Base-by-base conservation (phyloP, 78 protist genomes). In the Dictyostelium firmibasis region DNA sequence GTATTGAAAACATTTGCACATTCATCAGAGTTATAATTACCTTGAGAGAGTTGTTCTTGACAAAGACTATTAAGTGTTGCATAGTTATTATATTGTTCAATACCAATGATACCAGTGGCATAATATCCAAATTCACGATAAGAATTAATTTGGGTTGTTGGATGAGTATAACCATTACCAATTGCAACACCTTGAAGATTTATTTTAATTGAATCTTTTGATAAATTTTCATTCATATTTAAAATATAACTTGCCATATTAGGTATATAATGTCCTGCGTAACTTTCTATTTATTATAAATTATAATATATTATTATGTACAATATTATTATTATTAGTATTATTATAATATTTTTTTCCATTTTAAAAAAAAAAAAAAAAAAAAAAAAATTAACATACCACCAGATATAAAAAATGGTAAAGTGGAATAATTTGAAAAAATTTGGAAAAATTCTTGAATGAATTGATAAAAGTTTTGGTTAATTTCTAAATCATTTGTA, bases 131-230 rank as follows among this genome's bases (percentile, higher is more conserved):
- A 27, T 33, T 35, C 41, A 16, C 67, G 9, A 84, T 89, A 89
- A 18, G 88, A 81, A n/a, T 60, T 77, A 35, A 79, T 79, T 67
- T 89, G 87, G 11, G 38, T 35, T 29, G 83, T 31, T 81, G 94
- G 94, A 44, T 89, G 87, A 36, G 94, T 89, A 72, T 77, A 89
- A 47, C 94, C 94, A 33, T 89, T 89, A 50, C 94, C 94, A 79
- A 89, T 89, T 18, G 82, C 86, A 25, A 47, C 18, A 89, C 94
- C 87, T 31, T 62, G 36, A 25, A 89, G 29, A 47, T 89, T 89
- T 29, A 89, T 64, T 27, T 43, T 33, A 53, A 50, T 14, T 10
- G 33, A 20, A 16, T 25, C 9, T 57, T 50, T 20, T 18, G 36
- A 14, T 25, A 76, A 36, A 8, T 89, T 41, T 4, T 69, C 74